Evolutionary conservation across 768 basidiomycete genomes (phyloP), one percentile per base, ranked within the genome.

Genomic region (Rhizopogon sp.): DNA sequence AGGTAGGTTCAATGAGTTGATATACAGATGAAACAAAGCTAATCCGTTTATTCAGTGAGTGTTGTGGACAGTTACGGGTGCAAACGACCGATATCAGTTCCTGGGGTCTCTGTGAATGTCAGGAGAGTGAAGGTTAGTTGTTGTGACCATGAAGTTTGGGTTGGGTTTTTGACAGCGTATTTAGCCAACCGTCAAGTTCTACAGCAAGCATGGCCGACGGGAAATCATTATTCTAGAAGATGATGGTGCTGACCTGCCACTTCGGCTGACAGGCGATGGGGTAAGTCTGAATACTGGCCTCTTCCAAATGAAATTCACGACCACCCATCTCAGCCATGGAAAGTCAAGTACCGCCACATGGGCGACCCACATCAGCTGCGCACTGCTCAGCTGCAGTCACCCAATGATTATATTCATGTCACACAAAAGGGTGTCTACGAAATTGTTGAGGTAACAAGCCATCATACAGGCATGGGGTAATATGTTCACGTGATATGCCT

Each of bases 61-160:
- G 83, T 98, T 28, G 87, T 89, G 66, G 97, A 98, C 72, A 82
- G 83, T 4, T 91, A 92, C 64, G 88, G 88, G 29, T 98, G 97
- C 72, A 87, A 85, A 63, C 80, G 90, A 25, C 65, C 84, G 7
- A 71, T 98, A 14, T 80, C 83, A 7, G 85, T 85, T 0, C 84
- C 87, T n/a, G 89, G 88, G 3, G 71, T 96, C 35, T 79, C 83
- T 6, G 91, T 96, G 49, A 91, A 90, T 61, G 93, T 99, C 20
- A 82, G 87, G 59, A 75, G 90, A 58, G 78, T 87, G 14, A 84
- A 88, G 77, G 92, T 91, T 64, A 14, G 47, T 37, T 60, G 76
- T 70, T 31, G 5, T 40, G 33, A 35, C 33, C 22, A 39, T 52
- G 16, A 10, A 9, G 28, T 39, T 20, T 37, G 11, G 16, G 3